phyloP scores from a whole-genome alignment of 257 asterid species.

The Cynanchum wilfordii region DNA sequence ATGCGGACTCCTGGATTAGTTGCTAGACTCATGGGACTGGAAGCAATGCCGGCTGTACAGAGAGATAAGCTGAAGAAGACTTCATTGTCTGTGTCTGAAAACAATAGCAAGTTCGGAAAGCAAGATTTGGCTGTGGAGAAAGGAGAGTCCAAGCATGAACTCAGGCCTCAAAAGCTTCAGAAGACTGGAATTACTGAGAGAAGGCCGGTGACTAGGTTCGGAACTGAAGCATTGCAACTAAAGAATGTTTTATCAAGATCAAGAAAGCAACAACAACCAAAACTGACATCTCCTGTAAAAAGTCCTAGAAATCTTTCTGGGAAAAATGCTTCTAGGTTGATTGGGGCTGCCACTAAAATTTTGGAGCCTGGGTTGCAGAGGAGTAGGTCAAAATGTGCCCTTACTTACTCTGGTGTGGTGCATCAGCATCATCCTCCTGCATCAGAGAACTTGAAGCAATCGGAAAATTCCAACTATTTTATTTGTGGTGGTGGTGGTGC shows the following conservation, averaged over 20 bases:
- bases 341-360: conserved; percentile 78
- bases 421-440: conserved; percentile 19
- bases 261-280: conserved; percentile 57
- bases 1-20: conserved; percentile 71
- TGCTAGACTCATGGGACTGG: conserved; percentile 97
- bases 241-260: conserved; percentile 59
- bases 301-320: conserved; percentile 57
- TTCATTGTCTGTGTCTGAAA: conserved; percentile 24
- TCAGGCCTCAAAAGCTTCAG: conserved; percentile 85
- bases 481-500: conserved; percentile 17
- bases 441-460: conserved; percentile 17
- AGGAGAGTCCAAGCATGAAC: conserved; percentile 47
- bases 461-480: conserved; percentile 19
- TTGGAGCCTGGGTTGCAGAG: conserved; percentile 83
- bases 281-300: conserved; percentile 63
- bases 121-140: conserved; percentile 38
- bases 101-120: conserved; percentile 19
- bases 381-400: conserved; percentile 49
- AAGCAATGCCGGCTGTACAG: conserved; percentile 64
- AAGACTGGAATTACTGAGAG: conserved; percentile 59
- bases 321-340: conserved; percentile 58
- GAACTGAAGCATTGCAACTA: conserved; percentile 55
- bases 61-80: conserved; percentile 43
- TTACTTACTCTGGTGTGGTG: conserved; percentile 36
- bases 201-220: conserved; percentile 43